Base-by-base conservation (phyloP, 2,329 filamentous ascomycete genomes). In the Fusarium guadeloupense region DNA sequence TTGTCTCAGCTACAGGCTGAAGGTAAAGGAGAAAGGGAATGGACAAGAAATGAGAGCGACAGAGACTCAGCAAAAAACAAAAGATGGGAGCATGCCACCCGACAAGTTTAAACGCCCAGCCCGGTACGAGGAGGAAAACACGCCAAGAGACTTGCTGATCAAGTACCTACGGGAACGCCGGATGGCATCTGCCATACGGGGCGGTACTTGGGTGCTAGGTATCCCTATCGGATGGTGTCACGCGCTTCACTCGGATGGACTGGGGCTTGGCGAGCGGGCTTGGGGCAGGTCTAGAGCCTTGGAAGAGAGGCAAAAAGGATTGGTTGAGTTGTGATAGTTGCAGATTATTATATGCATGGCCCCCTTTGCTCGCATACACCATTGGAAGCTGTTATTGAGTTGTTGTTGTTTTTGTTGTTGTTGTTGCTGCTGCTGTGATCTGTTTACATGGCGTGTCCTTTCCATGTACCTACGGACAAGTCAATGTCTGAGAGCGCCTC, bases 201-300 rank as follows among this genome's bases (percentile, higher is more conserved):
- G 34, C 54, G 46, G 54, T 59, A 59, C 55, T 44, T 53, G 6
- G 1, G 4, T 0, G 12, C 25, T 40, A 45, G 35, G 55, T 59
- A 59, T 33, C 39, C 16, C 17, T 19, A 4, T 31, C 16, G 47
- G 31, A 48, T 47, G 20, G 54, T 45, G 31, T 60, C 58, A 46
- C 54, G 56, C 50, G 48, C 48, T 30, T 30, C 54, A 53, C 46
- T 46, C n/a, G 39, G 40, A 19, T 43, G 54, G 43, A 35, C 23
- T 60, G 37, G 48, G 23, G 14, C 59, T 64, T 64, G 54, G 59
- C 59, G 35, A 42, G 17, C 30, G 40, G 45, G 34, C 42, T 58
- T 35, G 53, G 42, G 30, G 33, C 20, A 30, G 9, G 46, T 21
- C 51, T 51, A 20, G 44, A 47, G 23, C 14, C 21, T 13, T 37